These are phyloP conservation scores for Lipomyces chichibuensis DNA, from an alignment of 805 yeast genomes.

Conservation along the genomic window DNA sequence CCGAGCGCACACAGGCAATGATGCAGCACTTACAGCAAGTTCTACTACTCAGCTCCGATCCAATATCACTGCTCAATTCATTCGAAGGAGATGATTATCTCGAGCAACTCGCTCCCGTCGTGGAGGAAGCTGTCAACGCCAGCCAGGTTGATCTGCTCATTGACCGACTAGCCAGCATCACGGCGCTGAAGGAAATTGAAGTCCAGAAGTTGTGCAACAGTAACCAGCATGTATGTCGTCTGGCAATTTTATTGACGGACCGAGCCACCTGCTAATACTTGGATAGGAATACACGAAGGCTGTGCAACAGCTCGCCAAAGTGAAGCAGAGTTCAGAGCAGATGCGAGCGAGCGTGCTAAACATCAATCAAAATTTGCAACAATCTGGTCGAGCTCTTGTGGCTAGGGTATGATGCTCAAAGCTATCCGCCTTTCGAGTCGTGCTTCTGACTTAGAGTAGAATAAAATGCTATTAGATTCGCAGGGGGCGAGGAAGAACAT, in stretches of 20 bases:
- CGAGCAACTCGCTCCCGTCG: slow-evolving; percentile 77
- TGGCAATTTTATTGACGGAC: not conserved
- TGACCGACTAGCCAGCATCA: slow-evolving; percentile 57
- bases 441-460: slow-evolving; percentile 42
- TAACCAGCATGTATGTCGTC: slow-evolving; percentile 51
- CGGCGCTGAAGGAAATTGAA: slow-evolving; percentile 63
- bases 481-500: slow-evolving; percentile 70
- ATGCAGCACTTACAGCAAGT: slow-evolving; percentile 35
- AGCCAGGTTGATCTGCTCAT: slow-evolving; percentile 61
- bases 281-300: slow-evolving; percentile 49
- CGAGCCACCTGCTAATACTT: not conserved
- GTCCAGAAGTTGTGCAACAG: slow-evolving; percentile 63
- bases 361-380: slow-evolving; percentile 61
- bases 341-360: slow-evolving; percentile 59
- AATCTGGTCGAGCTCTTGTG: slow-evolving; percentile 68
- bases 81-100: slow-evolving; percentile 59
- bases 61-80: slow-evolving; percentile 32
- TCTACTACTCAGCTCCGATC: slow-evolving; percentile 35
- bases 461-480: slow-evolving; percentile 60
- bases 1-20: slow-evolving; percentile 18
- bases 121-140: slow-evolving; percentile 62
- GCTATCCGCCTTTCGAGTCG: slow-evolving; percentile 31
- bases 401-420: slow-evolving; percentile 43
- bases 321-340: slow-evolving; percentile 59
- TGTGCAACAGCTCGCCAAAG: slow-evolving; percentile 62